These are phyloP conservation scores for Solanum ossicruentum DNA, from an alignment of 257 asterid species.

Conservation along the genomic window DNA sequence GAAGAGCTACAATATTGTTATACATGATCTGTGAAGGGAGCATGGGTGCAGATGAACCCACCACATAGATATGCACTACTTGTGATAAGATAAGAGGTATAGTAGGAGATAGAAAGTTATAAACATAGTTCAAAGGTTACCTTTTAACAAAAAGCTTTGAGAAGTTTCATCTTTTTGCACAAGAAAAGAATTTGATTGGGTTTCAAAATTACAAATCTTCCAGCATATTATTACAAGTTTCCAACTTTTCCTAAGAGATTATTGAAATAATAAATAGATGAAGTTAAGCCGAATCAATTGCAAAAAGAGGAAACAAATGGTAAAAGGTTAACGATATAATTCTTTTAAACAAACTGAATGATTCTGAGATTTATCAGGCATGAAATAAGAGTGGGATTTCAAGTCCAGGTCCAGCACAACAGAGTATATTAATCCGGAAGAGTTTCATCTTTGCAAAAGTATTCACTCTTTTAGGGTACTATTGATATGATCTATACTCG, in stretches of 20 bases:
- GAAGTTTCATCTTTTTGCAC: not conserved
- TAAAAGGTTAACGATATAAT: not conserved
- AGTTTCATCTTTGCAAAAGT: not conserved
- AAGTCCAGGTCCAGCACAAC: not conserved
- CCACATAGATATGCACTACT: not conserved
- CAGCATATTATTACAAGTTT: not conserved
- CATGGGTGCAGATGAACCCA: not conserved
- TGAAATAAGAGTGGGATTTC: not conserved
- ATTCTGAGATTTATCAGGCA: not conserved
- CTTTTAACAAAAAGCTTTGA: not conserved
- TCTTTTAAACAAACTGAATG: not conserved
- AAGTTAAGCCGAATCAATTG: not conserved
- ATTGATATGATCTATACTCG: not conserved
- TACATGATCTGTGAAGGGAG: not conserved
- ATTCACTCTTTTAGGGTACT: not conserved
- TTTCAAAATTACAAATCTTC: not conserved
- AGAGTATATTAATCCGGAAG: not conserved
- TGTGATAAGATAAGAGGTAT: not conserved
- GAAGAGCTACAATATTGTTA: not conserved
- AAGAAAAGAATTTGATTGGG: not conserved
- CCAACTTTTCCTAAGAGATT: not conserved
- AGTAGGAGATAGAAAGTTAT: not conserved
- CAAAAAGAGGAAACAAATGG: not conserved
- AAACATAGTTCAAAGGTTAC: not conserved
- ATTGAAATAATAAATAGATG: not conserved